Base-by-base conservation (phyloP, 1,284 basidiomycete genomes). In the Schizophyllum commune region DNA sequence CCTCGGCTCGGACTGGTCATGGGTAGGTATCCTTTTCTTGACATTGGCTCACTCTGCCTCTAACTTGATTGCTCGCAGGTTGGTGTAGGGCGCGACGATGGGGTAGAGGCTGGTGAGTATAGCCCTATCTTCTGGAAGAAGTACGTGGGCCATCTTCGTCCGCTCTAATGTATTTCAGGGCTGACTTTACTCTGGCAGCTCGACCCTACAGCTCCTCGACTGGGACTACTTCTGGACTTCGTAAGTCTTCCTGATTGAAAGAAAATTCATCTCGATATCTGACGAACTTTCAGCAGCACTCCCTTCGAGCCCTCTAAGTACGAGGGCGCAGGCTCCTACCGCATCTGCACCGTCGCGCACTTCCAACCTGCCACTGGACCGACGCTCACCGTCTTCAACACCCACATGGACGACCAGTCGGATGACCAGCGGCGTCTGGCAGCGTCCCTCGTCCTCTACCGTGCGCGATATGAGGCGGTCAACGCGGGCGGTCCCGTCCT, bases 61-160 rank as follows among this genome's bases (percentile, higher is more conserved):
- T 27, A 5, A 27, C 2, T 27, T 2, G 3, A 27, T 5, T 27
- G 27, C 5, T 5, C 27, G 27, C 52, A 83, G 78, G 77, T 85
- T 32, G 86, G 86, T 1, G 83, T 86, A 0, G 86, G 86, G 0
- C 76, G 86, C 32, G 81, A 86, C 60, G 84, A 88, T 67, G 86
- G 86, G 1, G 71, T 73, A 11, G 63, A 72, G 27, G 77, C 74
- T 1, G 86, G 86, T 51, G 86, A 88, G 69, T 87, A 83, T 70
- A 81, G 79, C 63, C 83, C 86, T 0, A 81, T 88, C 61, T 88
- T 87, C 70, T 89, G 77, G 71, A 79, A 83, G 65, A 79, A 74
- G 78, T 82, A 64, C 20, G 76, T 62, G 2, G 5, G 59, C 6
- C 47, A n/a, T 13, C 33, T 53, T n/a, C n/a, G n/a, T n/a, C n/a